Percentiles rank a stretch among this genome's conserved stretches.
These are phyloP conservation scores for Cryptococcus sp. DNA, from an alignment of 1,284 basidiomycete genomes.

Conservation along the genomic window DNA sequence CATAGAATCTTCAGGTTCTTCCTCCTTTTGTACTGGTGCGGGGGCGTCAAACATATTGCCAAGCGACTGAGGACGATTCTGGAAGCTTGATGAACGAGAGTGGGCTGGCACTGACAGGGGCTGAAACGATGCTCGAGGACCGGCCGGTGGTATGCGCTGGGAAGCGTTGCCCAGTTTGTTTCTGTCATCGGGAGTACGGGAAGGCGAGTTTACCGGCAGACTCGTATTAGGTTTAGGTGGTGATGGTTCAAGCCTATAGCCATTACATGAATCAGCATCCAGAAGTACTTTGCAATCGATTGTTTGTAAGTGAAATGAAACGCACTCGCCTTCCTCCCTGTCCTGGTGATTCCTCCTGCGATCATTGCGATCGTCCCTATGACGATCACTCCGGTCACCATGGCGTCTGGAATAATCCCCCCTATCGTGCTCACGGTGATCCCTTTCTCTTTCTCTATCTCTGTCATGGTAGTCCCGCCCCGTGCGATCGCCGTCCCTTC, in stretches of 20 bases:
- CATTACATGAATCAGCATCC: conserved; percentile 17
- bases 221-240: conserved; percentile 12
- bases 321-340: conserved; percentile 48
- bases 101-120: conserved; percentile 26
- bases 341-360: conserved; percentile 13
- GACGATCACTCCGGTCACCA: conserved; percentile 38
- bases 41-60: not conserved
- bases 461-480: conserved; percentile 7
- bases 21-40: conserved; percentile 30
- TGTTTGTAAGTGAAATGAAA: conserved; percentile 10
- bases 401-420: conserved; percentile 28
- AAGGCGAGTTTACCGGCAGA: conserved; percentile 9
- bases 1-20: conserved; percentile 41
- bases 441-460: conserved; percentile 22
- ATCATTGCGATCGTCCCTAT: conserved; percentile 30
- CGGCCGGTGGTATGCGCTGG: conserved; percentile 5
- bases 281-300: not conserved
- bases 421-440: conserved; percentile 38
- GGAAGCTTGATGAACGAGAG: conserved; percentile 1
- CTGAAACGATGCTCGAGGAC: conserved; percentile 23
- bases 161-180: not conserved
- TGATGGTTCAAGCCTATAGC: conserved; percentile 24
- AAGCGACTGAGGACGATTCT: conserved; percentile 8
- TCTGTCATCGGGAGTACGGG: conserved; percentile 1
- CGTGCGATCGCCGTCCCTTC: conserved; percentile 8